A percentile compares a stretch with the other conserved stretches of the same genome.
Evolutionary conservation across 345 rosid species (phyloP).

Genomic region (Dovyalis caffra): DNA sequence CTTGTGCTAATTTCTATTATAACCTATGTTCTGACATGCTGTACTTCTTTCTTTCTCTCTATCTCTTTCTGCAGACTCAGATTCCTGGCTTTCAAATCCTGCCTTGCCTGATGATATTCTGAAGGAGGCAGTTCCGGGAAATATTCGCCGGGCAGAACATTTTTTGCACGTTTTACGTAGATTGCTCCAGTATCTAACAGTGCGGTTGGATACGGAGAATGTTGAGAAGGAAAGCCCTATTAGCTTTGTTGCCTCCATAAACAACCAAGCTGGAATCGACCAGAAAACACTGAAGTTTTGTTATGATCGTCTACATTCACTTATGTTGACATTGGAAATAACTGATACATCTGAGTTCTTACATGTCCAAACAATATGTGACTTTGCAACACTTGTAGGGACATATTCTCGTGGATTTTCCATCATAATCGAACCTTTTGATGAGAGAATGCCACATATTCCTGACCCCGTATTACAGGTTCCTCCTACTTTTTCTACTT

Average conservation of each 20-base stretch:
- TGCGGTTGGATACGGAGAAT: conserved; percentile 76
- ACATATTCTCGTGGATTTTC: conserved; percentile 90
- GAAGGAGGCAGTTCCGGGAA: conserved; percentile 96
- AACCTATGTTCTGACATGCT: background rate
- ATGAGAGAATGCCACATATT: conserved; percentile 98
- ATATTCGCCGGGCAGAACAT: conserved; percentile 94
- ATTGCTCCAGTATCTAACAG: conserved; percentile 77
- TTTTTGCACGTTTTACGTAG: conserved; percentile 87
- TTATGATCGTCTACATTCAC: conserved; percentile 94
- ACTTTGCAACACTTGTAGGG: conserved; percentile 95
- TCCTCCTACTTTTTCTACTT: conserved; percentile 13
- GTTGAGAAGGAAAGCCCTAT: conserved; percentile 96
- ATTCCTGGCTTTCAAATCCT: conserved; percentile 97
- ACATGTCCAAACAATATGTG: conserved; percentile 91
- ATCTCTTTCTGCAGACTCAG: conserved; percentile 45
- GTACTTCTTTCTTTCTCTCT: background rate
- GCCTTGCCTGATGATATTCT: conserved; percentile 96
- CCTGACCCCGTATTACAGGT: conserved; percentile 98
- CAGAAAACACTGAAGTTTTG: conserved; percentile 93
- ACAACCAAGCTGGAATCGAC: conserved; percentile 85
- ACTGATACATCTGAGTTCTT: conserved; percentile 94
- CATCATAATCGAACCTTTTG: conserved; percentile 92
- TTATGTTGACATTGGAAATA: conserved; percentile 88
- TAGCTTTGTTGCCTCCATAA: conserved; percentile 66
- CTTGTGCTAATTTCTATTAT: background rate